Percentiles rank a stretch among this genome's conserved stretches.
Evolutionary conservation across 2,329 filamentous ascomycete species (phyloP).

Genomic region (Blastomyces silverae): DNA sequence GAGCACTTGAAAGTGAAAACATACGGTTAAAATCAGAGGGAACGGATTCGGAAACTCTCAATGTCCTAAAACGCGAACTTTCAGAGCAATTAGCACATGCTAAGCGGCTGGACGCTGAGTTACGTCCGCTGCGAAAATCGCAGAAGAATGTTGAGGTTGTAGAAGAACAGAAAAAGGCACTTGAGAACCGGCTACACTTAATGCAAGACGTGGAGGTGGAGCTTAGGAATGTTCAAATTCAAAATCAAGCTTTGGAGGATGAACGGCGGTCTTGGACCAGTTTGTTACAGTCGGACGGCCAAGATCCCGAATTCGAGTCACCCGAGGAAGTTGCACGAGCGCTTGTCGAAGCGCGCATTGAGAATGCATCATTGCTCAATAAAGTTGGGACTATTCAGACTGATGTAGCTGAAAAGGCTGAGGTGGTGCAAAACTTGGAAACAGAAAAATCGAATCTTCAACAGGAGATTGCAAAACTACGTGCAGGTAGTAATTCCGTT

Average conservation of each 20-base stretch:
- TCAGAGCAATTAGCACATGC: constrained; percentile 91
- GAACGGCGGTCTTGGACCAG: constrained; percentile 81
- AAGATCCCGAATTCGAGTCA: constrained; percentile 68
- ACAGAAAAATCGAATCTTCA: constrained; percentile 59
- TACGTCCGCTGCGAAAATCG: constrained; percentile 72
- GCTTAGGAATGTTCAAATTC: constrained; percentile 69
- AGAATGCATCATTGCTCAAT: constrained; percentile 71
- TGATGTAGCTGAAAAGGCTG: constrained; percentile 69
- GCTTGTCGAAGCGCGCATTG: constrained; percentile 72
- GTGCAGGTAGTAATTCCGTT: constrained; percentile 34
- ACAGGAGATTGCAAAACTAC: constrained; percentile 64
- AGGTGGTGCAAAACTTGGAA: constrained; percentile 64
- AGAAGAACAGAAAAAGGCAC: constrained; percentile 83
- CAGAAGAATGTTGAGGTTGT: constrained; percentile 88
- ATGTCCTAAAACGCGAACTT: constrained; percentile 78
- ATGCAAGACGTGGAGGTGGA: constrained; percentile 69
- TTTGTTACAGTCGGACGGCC: constrained; percentile 65
- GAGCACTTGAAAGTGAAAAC: constrained; percentile 73
- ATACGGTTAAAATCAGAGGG: constrained; percentile 77
- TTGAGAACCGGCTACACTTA: constrained; percentile 69
- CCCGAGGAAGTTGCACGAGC: constrained; percentile 82
- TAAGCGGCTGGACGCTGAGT: constrained; percentile 72
- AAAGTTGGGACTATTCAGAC: constrained; percentile 71
- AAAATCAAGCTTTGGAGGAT: constrained; percentile 80
- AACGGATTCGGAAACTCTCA: constrained; percentile 77